Evolutionary conservation across 257 asterid genomes (phyloP).

Genomic region (Fraxinus quadrangulata): DNA sequence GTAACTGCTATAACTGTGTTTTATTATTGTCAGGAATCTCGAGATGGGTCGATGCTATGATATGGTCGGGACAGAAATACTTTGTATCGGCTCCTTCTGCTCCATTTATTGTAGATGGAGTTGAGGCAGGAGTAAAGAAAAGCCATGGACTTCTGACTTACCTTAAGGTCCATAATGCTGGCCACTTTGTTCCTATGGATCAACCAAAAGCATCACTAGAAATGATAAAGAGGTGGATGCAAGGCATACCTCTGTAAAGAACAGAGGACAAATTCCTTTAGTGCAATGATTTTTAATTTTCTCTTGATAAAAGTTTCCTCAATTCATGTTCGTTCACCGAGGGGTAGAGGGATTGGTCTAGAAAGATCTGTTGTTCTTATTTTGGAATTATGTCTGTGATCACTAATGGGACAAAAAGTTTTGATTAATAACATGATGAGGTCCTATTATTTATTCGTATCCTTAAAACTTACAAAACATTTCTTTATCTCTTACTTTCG

Average conservation of each 20-base stretch:
- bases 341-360: too few species aligned
- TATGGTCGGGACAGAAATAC: constrained; percentile 57
- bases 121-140: constrained; percentile 51
- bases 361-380: too few species aligned
- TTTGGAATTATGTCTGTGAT: too few species aligned
- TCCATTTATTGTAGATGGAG: constrained; percentile 51
- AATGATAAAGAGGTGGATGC: constrained; percentile 69
- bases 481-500: too few species aligned
- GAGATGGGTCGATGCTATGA: constrained; percentile 66
- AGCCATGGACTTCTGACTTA: constrained; percentile 60
- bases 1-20: not conserved
- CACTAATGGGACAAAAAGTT: not conserved
- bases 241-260: constrained; percentile 29
- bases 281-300: too few species aligned
- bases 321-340: not conserved
- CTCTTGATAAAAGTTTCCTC: not conserved
- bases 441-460: not conserved
- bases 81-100: constrained; percentile 39
- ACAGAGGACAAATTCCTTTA: not conserved
- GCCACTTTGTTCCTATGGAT: constrained; percentile 89
- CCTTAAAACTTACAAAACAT: too few species aligned
- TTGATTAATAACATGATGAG: not conserved
- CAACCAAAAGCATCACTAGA: constrained; percentile 66
- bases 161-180: constrained; percentile 66
- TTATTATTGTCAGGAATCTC: constrained; percentile 56